These are phyloP conservation scores for Lomentospora prolificans DNA, from an alignment of 2,329 filamentous ascomycete species.

Conservation along the genomic window DNA sequence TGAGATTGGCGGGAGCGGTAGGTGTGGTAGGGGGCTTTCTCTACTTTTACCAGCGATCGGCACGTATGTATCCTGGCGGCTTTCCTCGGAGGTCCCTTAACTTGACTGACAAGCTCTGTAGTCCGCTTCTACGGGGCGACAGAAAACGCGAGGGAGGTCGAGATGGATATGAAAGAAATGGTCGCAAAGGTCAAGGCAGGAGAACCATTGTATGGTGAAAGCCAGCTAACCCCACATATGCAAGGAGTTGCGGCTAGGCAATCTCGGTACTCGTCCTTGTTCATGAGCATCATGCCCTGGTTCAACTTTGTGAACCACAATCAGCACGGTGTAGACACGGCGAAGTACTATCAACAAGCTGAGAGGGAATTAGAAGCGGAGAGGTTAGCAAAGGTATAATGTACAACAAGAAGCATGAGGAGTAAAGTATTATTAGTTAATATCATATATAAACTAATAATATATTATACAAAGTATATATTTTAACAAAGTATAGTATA, in stretches of 20 bases:
- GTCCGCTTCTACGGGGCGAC: slow-evolving; percentile 93
- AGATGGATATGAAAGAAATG: slow-evolving; percentile 98
- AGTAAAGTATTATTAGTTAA: too few relatives aligned
- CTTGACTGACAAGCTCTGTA: slow-evolving; percentile 10
- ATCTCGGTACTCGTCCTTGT: slow-evolving; percentile 80
- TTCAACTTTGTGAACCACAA: slow-evolving; percentile 98
- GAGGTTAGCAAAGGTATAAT: too few relatives aligned
- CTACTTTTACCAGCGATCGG: slow-evolving; percentile 75
- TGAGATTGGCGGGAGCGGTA: slow-evolving; percentile 68
- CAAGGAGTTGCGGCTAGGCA: slow-evolving; percentile 90
- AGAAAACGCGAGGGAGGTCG: slow-evolving; percentile 84
- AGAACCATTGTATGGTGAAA: slow-evolving; percentile 79
- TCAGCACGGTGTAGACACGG: slow-evolving; percentile 92
- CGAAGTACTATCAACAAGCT: slow-evolving; percentile 95
- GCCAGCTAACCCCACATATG: slow-evolving; percentile 71
- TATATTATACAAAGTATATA: too few relatives aligned
- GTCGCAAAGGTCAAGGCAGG: slow-evolving; percentile 90
- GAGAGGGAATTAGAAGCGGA: slow-evolving; percentile 88
- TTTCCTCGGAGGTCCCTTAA: background rate
- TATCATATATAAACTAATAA: too few relatives aligned
- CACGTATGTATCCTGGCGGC: slow-evolving; percentile 47
- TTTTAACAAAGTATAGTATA: too few relatives aligned
- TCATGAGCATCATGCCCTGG: slow-evolving; percentile 81
- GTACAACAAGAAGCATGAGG: too few relatives aligned
- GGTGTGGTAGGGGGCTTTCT: slow-evolving; percentile 72